These are phyloP conservation scores for Asclepias syriaca DNA, from an alignment of 257 asterid species.

Conservation along the genomic window DNA sequence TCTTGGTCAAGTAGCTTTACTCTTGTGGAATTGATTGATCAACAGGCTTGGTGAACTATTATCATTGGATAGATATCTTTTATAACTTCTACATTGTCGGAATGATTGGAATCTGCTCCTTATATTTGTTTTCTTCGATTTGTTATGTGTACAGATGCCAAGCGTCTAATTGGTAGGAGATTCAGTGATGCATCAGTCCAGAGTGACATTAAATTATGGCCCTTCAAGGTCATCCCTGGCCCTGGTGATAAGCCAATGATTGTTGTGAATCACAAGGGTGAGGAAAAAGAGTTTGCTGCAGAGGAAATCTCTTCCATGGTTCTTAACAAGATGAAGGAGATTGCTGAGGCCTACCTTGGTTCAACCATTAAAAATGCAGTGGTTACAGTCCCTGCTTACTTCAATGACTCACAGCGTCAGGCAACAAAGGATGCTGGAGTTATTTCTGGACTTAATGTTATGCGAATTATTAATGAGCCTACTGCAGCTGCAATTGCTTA, in stretches of 20 bases:
- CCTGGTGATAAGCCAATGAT: constrained; percentile 28
- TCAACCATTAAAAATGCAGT: constrained; percentile 30
- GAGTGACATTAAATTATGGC: constrained; percentile 26
- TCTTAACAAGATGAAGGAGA: constrained; percentile 26
- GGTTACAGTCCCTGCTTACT: constrained; percentile 20
- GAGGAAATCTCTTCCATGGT: constrained; percentile 21
- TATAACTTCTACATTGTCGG: background rate
- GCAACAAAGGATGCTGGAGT: constrained; percentile 41
- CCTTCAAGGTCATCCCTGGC: constrained; percentile 24
- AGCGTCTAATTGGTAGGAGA: constrained; percentile 27
- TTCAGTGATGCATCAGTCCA: constrained; percentile 24
- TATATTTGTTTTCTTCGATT: background rate
- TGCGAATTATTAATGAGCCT: constrained; percentile 32
- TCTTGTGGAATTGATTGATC: background rate
- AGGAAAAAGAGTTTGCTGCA: constrained; percentile 22
- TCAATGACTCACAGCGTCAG: constrained; percentile 15
- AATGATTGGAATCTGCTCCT: background rate
- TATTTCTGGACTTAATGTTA: constrained; percentile 33
- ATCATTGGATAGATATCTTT: background rate
- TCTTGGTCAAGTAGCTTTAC: background rate
- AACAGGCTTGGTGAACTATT: background rate
- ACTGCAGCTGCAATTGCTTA: constrained; percentile 38
- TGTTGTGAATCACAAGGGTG: constrained; percentile 23
- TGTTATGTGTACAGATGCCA: constrained; percentile 13
- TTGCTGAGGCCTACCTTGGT: constrained; percentile 27